phyloP scores from a whole-genome alignment of 2,329 filamentous ascomycete genomes.

The Metarhizium brunneum region DNA sequence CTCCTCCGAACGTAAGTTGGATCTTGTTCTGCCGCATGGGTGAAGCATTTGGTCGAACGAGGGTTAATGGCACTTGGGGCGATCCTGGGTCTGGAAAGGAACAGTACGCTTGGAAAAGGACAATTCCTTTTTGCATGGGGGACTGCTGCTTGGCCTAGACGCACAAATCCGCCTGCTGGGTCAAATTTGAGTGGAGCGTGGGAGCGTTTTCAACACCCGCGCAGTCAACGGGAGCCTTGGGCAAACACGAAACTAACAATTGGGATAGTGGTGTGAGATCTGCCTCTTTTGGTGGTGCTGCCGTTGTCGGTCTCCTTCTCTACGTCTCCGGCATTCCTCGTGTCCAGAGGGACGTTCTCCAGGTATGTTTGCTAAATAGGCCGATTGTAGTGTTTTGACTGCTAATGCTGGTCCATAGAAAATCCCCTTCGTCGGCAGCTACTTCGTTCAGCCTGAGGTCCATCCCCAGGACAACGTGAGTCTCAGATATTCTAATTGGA shows the following conservation, averaged over 20 bases:
- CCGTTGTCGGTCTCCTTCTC: constrained; percentile 48
- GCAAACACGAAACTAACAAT: not conserved
- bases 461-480: constrained; percentile 55
- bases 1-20: constrained; percentile 42
- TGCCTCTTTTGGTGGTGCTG: constrained; percentile 47
- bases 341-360: constrained; percentile 49
- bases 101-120: not conserved
- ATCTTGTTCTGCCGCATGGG: not conserved
- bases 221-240: not conserved
- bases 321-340: constrained; percentile 53
- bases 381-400: constrained; percentile 12
- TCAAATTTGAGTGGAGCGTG: not conserved
- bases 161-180: not conserved
- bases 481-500: constrained; percentile 7
- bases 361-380: constrained; percentile 23
- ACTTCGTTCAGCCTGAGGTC: constrained; percentile 44
- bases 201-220: not conserved
- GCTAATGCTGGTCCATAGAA: constrained; percentile 28
- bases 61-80: not conserved
- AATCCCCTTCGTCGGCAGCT: constrained; percentile 41
- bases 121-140: not conserved
- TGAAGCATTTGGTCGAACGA: not conserved
- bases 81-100: not conserved
- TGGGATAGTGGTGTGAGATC: constrained; percentile 12
- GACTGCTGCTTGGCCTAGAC: not conserved